Base-by-base conservation (phyloP, 2,329 filamentous ascomycete species). In the Ciborinia camelliae region DNA sequence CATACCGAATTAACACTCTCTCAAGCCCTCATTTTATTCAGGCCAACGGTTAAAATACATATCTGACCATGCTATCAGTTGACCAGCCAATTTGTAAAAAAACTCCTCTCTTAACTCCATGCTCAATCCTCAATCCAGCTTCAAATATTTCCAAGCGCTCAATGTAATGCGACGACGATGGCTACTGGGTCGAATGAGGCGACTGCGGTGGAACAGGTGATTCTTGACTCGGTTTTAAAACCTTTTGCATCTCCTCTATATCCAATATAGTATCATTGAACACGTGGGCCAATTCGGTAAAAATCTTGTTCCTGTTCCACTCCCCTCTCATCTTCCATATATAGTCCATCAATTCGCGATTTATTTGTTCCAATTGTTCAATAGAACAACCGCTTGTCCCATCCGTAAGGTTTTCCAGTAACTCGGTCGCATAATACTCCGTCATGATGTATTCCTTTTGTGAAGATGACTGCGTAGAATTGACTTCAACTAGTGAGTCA, bases 321-420 rank as follows among this genome's bases (percentile, higher is more conserved):
- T 96, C 88, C 55, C 86, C 83, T 58, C 92, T 84, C 66, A 84
- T 84, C 67, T 82, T 83, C 95, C 95, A 99, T 52, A 98, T 84
- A 68, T 88, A 86, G 67, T 94, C 90, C 94, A 98, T 98, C 68
- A 98, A 80, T 70, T 89, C 87, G 9, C 92, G 89, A 75, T 93
- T 93, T 75, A 97, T 88, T 77, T 98, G 94, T 80, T 98, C 94
- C 26, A 99, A 80, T 76, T 99, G 94, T 78, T 99, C 95, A 61
- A 99, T 90, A 0, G 89, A 72, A 39, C 70, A 74, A 2, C 74
- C 74, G 37, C 71, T 73, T 26, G 71, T 71, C 30, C 71, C 69
- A 30, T 70, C 67, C 1, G 71, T 70, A 1, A 76, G 65, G 23
- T 65, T 63, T 15, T 50, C 62, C 1, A 73, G 59, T 14, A 75